Conservation (phyloP, 2,329 filamentous ascomycete species). For the Monosporascus sp. region DNA sequence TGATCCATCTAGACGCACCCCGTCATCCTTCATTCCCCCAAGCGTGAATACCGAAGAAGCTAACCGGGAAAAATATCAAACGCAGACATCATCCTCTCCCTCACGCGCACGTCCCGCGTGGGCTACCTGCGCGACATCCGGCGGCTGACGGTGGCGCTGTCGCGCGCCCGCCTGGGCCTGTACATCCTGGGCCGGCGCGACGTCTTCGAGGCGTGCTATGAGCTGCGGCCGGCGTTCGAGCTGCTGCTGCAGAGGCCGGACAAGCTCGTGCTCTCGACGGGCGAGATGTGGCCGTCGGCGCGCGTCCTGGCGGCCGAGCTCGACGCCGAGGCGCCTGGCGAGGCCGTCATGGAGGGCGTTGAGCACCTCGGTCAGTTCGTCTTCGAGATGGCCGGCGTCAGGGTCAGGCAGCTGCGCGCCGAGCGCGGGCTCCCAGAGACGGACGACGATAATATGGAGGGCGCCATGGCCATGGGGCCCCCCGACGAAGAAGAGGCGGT, state of each 20-base stretch:
- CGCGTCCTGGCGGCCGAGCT: conserved; percentile 43
- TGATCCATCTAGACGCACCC: conserved; percentile 18
- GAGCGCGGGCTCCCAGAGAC: conserved; percentile 27
- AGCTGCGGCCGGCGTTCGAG: conserved; percentile 82
- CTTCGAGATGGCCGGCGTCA: conserved; percentile 82
- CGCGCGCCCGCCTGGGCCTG: conserved; percentile 82
- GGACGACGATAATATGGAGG: conserved; percentile 2
- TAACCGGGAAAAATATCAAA: conserved; percentile 1
- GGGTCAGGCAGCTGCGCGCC: conserved; percentile 43
- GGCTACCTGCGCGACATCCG: conserved; percentile 93
- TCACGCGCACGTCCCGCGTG: conserved; percentile 81
- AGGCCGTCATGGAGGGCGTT: conserved; percentile 77
- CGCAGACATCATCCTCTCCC: conserved; percentile 83
- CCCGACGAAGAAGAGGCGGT: conserved; percentile 26
- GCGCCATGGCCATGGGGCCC: conserved; percentile 14
- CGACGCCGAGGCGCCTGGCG: conserved; percentile 45
- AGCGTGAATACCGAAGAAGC: conserved; percentile 1
- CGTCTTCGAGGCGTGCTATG: conserved; percentile 84
- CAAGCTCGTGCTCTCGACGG: conserved; percentile 74
- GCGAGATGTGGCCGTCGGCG: conserved; percentile 76
- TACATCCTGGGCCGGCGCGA: conserved; percentile 86
- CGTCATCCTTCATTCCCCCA: not conserved
- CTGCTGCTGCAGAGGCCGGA: conserved; percentile 71
- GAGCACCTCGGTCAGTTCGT: conserved; percentile 97
- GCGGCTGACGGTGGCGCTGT: conserved; percentile 89